phyloP scores from a whole-genome alignment of 768 basidiomycete species.

The Leucocoprinus birnbaumii region DNA sequence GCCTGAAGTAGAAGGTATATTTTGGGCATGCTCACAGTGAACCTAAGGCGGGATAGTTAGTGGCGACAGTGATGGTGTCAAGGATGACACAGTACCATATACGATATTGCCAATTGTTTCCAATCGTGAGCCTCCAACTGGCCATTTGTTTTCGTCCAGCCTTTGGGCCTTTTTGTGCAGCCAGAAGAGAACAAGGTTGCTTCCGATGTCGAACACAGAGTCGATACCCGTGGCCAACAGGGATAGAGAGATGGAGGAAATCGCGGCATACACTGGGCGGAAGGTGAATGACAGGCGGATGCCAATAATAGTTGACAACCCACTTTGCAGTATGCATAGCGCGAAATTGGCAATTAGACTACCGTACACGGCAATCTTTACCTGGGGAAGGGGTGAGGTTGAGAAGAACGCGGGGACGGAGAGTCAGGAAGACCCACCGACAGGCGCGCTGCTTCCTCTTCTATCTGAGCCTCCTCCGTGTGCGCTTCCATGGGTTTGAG shows the following conservation, averaged over 20 bases:
- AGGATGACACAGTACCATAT: slow-evolving; percentile 49
- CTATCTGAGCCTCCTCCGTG: slow-evolving; percentile 74
- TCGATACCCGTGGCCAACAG: slow-evolving; percentile 90
- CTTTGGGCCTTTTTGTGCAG: slow-evolving; percentile 69
- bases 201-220: slow-evolving; percentile 80
- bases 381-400: slow-evolving; percentile 36
- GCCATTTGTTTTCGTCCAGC: slow-evolving; percentile 86
- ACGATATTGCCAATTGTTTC: slow-evolving; percentile 89
- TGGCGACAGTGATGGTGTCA: slow-evolving; percentile 25
- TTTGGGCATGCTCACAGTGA: slow-evolving; percentile 23
- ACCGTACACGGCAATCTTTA: slow-evolving; percentile 85
- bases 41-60: slow-evolving; percentile 17
- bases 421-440: slow-evolving; percentile 38
- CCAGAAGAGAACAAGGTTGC: slow-evolving; percentile 78
- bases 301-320: slow-evolving; percentile 15
- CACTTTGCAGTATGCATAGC: slow-evolving; percentile 72
- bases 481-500: slow-evolving; percentile 91
- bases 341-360: slow-evolving; percentile 76
- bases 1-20: not conserved
- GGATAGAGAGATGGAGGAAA: slow-evolving; percentile 79
- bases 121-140: slow-evolving; percentile 85
- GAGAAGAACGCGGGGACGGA: slow-evolving; percentile 3
- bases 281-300: not conserved
- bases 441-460: slow-evolving; percentile 63
- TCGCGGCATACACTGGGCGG: slow-evolving; percentile 82